Evolutionary conservation across 1,284 basidiomycete genomes (phyloP).

Genomic region (Cystobasidium sp.): DNA sequence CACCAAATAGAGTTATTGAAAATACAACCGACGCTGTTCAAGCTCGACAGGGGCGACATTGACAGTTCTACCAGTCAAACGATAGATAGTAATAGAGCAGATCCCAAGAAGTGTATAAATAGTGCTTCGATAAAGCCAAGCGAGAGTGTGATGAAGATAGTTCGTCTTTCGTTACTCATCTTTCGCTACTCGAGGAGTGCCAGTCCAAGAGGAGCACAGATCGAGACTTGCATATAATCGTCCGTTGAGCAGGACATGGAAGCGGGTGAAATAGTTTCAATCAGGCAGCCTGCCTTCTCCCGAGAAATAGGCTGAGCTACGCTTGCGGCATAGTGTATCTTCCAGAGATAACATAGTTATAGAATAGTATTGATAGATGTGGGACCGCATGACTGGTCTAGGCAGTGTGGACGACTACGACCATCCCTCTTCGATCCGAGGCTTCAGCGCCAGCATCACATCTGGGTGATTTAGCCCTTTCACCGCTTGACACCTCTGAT

Average conservation of each 20-base stretch:
- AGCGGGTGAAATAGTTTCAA: too few relatives aligned
- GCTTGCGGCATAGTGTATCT: not conserved
- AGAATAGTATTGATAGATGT: not conserved
- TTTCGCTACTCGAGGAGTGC: not conserved
- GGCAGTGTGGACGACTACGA: conserved; percentile 12
- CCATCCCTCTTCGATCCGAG: not conserved
- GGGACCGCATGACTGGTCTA: not conserved
- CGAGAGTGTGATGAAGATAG: not conserved
- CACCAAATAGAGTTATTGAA: not conserved
- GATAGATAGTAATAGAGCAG: not conserved
- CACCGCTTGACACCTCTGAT: not conserved
- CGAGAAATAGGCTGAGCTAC: too few relatives aligned
- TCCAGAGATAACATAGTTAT: not conserved
- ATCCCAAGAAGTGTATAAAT: not conserved
- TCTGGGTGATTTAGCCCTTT: not conserved
- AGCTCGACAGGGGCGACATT: not conserved
- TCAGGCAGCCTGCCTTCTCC: too few relatives aligned
- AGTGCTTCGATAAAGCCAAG: not conserved
- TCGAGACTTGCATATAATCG: too few relatives aligned
- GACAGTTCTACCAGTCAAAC: not conserved
- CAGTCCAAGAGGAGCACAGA: too few relatives aligned
- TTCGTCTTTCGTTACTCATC: not conserved
- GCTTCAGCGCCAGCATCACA: not conserved
- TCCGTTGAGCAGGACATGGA: too few relatives aligned
- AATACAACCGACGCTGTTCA: not conserved